A percentile compares a stretch with the other conserved stretches of the same genome.
phyloP scores from a whole-genome alignment of 2,329 filamentous ascomycete species.

The Fusarium sp. region DNA sequence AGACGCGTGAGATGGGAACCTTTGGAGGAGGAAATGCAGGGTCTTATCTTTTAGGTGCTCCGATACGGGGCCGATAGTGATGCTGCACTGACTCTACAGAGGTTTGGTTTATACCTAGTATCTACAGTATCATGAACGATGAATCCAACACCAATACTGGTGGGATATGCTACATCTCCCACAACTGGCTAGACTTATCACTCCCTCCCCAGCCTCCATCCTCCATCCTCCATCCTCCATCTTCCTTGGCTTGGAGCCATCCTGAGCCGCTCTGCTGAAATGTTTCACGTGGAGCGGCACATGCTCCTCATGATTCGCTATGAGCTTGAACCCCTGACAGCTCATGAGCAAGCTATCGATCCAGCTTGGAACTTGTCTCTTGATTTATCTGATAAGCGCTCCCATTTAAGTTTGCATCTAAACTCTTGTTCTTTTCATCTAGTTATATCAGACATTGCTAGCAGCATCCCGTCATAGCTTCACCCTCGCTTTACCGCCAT shows the following conservation, averaged over 20 bases:
- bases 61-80: slow-evolving; percentile 9
- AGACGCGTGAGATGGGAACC: slow-evolving; percentile 21
- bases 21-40: slow-evolving; percentile 18
- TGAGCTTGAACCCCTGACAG: slow-evolving; percentile 21
- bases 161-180: background rate
- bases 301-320: slow-evolving; percentile 39
- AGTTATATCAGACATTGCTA: slow-evolving; percentile 3
- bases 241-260: slow-evolving; percentile 22
- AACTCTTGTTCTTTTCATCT: slow-evolving; percentile 1
- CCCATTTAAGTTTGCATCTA: slow-evolving; percentile 16
- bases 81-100: background rate
- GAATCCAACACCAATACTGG: background rate
- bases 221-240: slow-evolving; percentile 1
- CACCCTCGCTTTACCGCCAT: slow-evolving; percentile 38
- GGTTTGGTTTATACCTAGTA: background rate
- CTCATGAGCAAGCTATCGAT: slow-evolving; percentile 35
- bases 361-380: slow-evolving; percentile 23
- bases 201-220: slow-evolving; percentile 4
- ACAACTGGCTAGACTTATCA: background rate
- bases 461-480: slow-evolving; percentile 1
- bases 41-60: slow-evolving; percentile 7
- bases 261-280: slow-evolving; percentile 2
- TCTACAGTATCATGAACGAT: background rate
- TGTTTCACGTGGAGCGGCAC: slow-evolving; percentile 41
- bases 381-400: background rate